phyloP scores from a whole-genome alignment of 2,329 filamentous ascomycete genomes.

The Aureobasidium pullulans region DNA sequence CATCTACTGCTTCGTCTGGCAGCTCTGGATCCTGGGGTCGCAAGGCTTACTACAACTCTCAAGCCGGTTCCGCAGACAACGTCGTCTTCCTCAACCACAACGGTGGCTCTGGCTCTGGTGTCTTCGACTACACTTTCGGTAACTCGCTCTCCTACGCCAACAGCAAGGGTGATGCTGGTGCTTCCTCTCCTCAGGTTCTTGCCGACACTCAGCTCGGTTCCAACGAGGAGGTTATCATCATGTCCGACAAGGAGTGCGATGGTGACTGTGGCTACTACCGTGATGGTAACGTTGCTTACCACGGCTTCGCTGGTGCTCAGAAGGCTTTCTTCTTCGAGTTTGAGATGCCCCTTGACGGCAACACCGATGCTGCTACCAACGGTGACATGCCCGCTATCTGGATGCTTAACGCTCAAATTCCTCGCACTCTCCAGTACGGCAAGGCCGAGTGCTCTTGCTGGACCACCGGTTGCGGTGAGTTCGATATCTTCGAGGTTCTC shows the following conservation, averaged over 20 bases:
- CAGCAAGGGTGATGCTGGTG: conserved; percentile 39
- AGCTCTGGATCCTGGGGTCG: conserved; percentile 26
- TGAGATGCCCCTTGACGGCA: conserved; percentile 58
- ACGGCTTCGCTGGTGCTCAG: conserved; percentile 62
- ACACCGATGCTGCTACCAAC: conserved; percentile 33
- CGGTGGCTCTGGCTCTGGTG: conserved; percentile 49
- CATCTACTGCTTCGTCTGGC: conserved; percentile 16
- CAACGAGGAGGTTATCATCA: conserved; percentile 44
- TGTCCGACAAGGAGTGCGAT: conserved; percentile 44
- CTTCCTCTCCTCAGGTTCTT: conserved; percentile 43
- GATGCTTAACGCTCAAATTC: conserved; percentile 67
- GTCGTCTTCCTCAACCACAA: conserved; percentile 53
- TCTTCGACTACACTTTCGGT: conserved; percentile 48
- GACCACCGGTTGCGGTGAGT: conserved; percentile 62
- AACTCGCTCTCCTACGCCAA: conserved; percentile 52
- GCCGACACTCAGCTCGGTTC: conserved; percentile 44
- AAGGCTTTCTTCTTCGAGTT: conserved; percentile 71
- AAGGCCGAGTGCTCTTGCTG: conserved; percentile 62
- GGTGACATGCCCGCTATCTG: conserved; percentile 63
- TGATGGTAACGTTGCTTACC: conserved; percentile 37
- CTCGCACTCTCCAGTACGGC: conserved; percentile 62
- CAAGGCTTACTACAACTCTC: conserved; percentile 30
- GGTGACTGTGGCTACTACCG: conserved; percentile 33
- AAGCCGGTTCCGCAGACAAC: conserved; percentile 39
- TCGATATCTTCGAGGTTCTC: conserved; percentile 68